Conservation (phyloP, 2,329 filamentous ascomycete genomes). For the Lasiodiplodia sp. region DNA sequence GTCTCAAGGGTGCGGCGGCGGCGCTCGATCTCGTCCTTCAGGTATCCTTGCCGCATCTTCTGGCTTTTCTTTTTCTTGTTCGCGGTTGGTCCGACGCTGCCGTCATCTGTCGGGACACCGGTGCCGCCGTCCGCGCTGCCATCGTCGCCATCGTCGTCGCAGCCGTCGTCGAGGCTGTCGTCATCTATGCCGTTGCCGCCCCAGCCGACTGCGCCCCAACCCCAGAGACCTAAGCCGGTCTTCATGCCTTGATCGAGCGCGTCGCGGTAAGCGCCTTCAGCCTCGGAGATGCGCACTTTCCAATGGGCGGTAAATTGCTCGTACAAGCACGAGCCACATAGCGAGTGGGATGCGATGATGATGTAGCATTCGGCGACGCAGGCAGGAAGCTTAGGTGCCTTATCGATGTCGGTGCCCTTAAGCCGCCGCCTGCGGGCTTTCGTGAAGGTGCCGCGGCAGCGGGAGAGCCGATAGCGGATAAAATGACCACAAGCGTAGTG, state of each 20-base stretch:
- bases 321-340: slow-evolving; percentile 38
- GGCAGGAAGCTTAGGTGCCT: slow-evolving; percentile 33
- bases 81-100: background rate
- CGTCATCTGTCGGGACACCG: background rate
- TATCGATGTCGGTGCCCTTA: slow-evolving; percentile 22
- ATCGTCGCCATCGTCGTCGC: background rate
- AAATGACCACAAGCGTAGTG: slow-evolving; percentile 45
- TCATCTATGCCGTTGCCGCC: slow-evolving; percentile 8
- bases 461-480: slow-evolving; percentile 39
- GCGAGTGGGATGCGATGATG: slow-evolving; percentile 31
- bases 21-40: background rate
- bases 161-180: background rate
- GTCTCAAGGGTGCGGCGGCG: background rate
- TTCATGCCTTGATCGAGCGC: slow-evolving; percentile 32
- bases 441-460: slow-evolving; percentile 44
- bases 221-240: slow-evolving; percentile 30
- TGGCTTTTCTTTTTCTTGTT: background rate
- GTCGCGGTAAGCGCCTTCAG: slow-evolving; percentile 1
- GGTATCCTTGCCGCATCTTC: background rate
- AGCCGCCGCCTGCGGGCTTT: slow-evolving; percentile 28
- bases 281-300: slow-evolving; percentile 29
- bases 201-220: background rate
- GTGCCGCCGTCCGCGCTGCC: slow-evolving; percentile 1
- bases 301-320: slow-evolving; percentile 31
- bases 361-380: slow-evolving; percentile 41